Evolutionary conservation across 2,329 filamentous ascomycete species (phyloP), one percentile per base, ranked within the genome.

Genomic region (Fusarium udum): DNA sequence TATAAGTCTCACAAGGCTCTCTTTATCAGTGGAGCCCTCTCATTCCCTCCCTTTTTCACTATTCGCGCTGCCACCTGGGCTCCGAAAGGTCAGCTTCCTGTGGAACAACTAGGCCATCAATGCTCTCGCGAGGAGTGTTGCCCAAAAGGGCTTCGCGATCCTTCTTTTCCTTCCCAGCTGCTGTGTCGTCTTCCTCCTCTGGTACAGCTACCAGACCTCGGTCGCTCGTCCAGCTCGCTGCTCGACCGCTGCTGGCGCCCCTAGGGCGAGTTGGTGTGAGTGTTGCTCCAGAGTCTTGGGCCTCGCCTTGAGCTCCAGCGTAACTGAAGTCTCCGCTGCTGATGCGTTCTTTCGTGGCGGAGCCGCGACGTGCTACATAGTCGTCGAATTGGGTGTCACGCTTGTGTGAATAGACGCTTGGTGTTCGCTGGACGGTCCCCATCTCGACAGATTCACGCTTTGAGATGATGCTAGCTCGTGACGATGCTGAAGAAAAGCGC

Each of bases 361-460:
- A 80, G 61, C 72, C 72, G 16, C 81, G 80, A 14, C 79, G 81
- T 31, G 81, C 80, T 24, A 85, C 73, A 74, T 85, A 87, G 10
- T 83, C 82, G 55, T 87, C 85, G 65, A 86, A 87, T 61, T 84
- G 81, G 8, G 85, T 87, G 60, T 86, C 83, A 11, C 85, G 81
- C 78, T 83, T 79, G 77, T 87, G 85, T 59, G 79, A 82, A 76
- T 87, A 87, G 45, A 80, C 72, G 58, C 76, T 78, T 11, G 78
- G 70, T 12, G 75, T 77, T 37, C 74, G 78, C 14, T 78, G 74
- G 4, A 77, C 32, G 13, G 68, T 66, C 14, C 73, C 66, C 64
- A 79, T 45, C 26, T 69, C 62, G 9, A 78, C 64, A 12, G 75
- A 64, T 32, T 80, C 75, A 34, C 64, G 64, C 53, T 64, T 73